Evolutionary conservation across 1,284 basidiomycete species (phyloP).

Genomic region (Kalmanozyma brasiliensis): DNA sequence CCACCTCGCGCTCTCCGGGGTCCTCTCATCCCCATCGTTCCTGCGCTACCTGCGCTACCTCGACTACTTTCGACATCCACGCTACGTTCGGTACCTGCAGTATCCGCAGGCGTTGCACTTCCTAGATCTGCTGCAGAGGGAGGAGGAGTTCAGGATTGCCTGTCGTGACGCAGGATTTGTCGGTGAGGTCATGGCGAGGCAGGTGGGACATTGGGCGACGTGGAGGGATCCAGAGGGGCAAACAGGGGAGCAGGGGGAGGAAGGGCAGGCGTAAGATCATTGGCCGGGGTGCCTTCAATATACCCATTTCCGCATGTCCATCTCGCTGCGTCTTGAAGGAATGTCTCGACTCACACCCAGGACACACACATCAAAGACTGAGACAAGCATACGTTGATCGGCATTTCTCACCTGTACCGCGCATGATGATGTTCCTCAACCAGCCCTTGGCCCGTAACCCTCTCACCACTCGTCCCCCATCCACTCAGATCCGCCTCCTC

Average conservation of each 20-base stretch:
- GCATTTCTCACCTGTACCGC: neutral
- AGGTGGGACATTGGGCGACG: conserved; percentile 62
- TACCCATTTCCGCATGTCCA: too few relatives aligned
- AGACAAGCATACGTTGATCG: neutral
- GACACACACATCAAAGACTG: neutral
- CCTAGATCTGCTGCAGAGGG: conserved; percentile 49
- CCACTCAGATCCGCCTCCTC: conserved; percentile 56
- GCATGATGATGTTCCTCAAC: conserved; percentile 39
- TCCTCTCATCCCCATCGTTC: conserved; percentile 49
- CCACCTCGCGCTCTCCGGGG: conserved; percentile 52
- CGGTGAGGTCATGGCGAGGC: conserved; percentile 52
- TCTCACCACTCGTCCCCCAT: conserved; percentile 40
- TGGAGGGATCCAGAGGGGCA: conserved; percentile 49
- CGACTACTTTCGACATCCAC: conserved; percentile 56
- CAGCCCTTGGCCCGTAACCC: conserved; percentile 41
- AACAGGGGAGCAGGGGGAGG: conserved; percentile 1
- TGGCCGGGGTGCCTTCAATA: conserved; percentile 7
- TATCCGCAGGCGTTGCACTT: conserved; percentile 62
- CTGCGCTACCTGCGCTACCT: conserved; percentile 57
- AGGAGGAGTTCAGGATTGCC: conserved; percentile 54
- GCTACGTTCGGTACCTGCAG: conserved; percentile 58
- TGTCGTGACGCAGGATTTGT: conserved; percentile 55
- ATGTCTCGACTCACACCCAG: neutral
- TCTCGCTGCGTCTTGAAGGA: too few relatives aligned
- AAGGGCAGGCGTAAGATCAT: neutral